Percentiles rank a stretch among this genome's conserved stretches.
Evolutionary conservation across 306 rosid genomes (phyloP).

Genomic region (Ceratonia siliqua): DNA sequence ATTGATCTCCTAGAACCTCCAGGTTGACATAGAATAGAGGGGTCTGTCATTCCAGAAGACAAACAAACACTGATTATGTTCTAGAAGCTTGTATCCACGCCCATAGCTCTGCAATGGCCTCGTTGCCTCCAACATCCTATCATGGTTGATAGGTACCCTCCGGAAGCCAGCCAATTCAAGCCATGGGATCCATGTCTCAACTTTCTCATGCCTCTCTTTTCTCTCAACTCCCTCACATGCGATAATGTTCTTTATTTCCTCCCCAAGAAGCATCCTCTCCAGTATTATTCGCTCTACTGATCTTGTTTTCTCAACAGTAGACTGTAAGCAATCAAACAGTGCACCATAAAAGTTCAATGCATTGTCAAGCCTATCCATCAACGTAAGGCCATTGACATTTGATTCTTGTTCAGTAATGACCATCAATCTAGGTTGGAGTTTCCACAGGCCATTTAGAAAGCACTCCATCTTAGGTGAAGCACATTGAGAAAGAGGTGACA

Average conservation of each 20-base stretch:
- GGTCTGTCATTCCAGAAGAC: conserved; percentile 61
- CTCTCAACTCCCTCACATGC: conserved; percentile 72
- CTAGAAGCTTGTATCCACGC: conserved; percentile 51
- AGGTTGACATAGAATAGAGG: conserved; percentile 66
- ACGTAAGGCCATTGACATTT: conserved; percentile 45
- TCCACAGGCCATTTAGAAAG: conserved; percentile 51
- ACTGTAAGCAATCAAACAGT: conserved; percentile 68
- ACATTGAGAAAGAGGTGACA: conserved; percentile 52
- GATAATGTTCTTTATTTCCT: conserved; percentile 68
- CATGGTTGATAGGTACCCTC: conserved; percentile 44
- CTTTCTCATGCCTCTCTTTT: conserved; percentile 65
- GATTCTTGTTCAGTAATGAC: conserved; percentile 76
- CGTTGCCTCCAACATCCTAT: conserved; percentile 44
- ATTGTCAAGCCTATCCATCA: conserved; percentile 51
- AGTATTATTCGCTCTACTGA: conserved; percentile 42
- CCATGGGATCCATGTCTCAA: conserved; percentile 60
- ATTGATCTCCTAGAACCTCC: conserved; percentile 45
- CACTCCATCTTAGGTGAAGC: conserved; percentile 59
- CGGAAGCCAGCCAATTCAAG: conserved; percentile 66
- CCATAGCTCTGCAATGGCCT: conserved; percentile 48
- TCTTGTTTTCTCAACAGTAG: conserved; percentile 41
- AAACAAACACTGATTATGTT: conserved; percentile 50
- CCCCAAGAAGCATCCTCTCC: conserved; percentile 71
- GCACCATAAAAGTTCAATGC: conserved; percentile 59
- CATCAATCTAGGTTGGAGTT: conserved; percentile 58